phyloP scores from a whole-genome alignment of 2,329 filamentous ascomycete species.

The Apiospora phragmitis region DNA sequence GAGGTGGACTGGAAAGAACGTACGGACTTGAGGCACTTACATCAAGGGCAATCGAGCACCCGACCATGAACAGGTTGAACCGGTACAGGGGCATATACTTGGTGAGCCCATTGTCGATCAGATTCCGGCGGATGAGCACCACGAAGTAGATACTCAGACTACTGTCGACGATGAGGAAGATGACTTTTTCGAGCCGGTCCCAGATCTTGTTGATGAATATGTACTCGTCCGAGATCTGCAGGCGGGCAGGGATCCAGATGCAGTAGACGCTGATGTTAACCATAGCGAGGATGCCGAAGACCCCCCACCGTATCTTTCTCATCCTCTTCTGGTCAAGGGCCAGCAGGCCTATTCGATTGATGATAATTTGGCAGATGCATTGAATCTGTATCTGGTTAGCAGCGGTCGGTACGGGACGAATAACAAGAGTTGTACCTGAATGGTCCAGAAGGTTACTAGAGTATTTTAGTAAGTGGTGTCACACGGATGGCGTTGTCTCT shows the following conservation, averaged over 20 bases:
- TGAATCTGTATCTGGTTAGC: slow-evolving; percentile 40
- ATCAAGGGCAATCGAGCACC: slow-evolving; percentile 46
- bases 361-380: slow-evolving; percentile 51
- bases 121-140: slow-evolving; percentile 40
- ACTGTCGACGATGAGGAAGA: slow-evolving; percentile 46
- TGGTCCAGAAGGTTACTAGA: neutral
- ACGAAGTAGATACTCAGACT: slow-evolving; percentile 49
- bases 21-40: slow-evolving; percentile 24
- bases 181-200: slow-evolving; percentile 49
- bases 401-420: neutral
- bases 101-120: slow-evolving; percentile 45
- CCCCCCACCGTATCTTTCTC: slow-evolving; percentile 40
- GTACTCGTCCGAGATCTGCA: slow-evolving; percentile 39
- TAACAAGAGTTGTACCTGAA: neutral
- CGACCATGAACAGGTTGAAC: slow-evolving; percentile 47
- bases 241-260: slow-evolving; percentile 51
- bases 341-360: slow-evolving; percentile 48
- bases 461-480: neutral
- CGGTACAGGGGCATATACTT: slow-evolving; percentile 46
- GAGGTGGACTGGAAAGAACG: too few relatives aligned
- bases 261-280: slow-evolving; percentile 51
- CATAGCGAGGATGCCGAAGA: slow-evolving; percentile 39
- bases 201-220: slow-evolving; percentile 46
- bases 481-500: fast-evolving
- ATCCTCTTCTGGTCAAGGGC: slow-evolving; percentile 38